Evolutionary conservation across 257 asterid species (phyloP).

Genomic region (Solanum etuberosum): DNA sequence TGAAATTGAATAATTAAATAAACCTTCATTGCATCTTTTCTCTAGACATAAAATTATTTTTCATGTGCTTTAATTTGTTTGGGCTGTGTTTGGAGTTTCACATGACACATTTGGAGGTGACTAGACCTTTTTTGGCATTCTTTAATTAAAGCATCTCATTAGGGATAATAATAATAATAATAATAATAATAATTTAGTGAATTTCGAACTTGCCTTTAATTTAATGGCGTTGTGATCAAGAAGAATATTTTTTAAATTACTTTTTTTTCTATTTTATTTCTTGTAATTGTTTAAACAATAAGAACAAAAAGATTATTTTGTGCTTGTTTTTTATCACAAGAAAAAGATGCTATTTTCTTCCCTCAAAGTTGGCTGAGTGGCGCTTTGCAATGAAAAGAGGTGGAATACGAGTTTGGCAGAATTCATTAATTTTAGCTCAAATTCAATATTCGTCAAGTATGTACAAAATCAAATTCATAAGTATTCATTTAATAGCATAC

Average conservation of each 20-base stretch:
- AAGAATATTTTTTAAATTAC: not conserved
- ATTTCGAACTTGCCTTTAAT: not conserved
- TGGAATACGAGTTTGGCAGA: fast-evolving
- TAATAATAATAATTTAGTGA: not conserved
- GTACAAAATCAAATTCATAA: not conserved
- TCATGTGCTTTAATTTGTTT: not conserved
- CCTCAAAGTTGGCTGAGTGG: not conserved
- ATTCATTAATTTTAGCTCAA: too few species aligned
- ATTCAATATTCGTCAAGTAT: too few species aligned
- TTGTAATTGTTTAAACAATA: too few species aligned
- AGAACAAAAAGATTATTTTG: not conserved
- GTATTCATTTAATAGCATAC: not conserved
- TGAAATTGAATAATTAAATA: not conserved
- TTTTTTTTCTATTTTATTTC: not conserved
- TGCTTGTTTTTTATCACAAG: too few species aligned
- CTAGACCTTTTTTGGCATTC: not conserved
- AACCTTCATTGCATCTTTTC: not conserved
- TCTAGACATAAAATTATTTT: not conserved
- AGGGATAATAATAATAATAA: not conserved
- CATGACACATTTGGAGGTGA: not conserved
- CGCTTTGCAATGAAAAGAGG: not conserved
- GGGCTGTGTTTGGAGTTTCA: not conserved
- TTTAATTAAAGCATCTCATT: not conserved
- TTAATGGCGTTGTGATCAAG: not conserved
- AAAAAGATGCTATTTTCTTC: not conserved